Conservation (phyloP, 2,329 filamentous ascomycete species). For the Aspergillus latus region DNA sequence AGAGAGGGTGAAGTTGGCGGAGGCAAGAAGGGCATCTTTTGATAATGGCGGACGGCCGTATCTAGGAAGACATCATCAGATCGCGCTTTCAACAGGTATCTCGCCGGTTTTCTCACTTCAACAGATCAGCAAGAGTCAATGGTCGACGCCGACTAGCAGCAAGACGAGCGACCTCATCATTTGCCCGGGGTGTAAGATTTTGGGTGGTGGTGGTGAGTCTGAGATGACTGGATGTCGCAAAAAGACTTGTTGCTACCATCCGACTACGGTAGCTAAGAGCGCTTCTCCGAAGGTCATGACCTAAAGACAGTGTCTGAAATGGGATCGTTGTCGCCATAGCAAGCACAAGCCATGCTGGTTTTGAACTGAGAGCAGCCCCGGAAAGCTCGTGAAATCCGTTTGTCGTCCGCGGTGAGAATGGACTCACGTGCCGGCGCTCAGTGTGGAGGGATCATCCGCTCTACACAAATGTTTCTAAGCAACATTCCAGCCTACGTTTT, state of each 20-base stretch:
- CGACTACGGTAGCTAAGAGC: not conserved
- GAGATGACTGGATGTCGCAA: conserved; percentile 21
- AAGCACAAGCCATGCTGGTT: conserved; percentile 22
- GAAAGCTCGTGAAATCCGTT: not conserved
- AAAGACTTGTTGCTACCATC: conserved; percentile 14
- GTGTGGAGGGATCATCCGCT: not conserved
- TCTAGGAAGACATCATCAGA: conserved; percentile 35
- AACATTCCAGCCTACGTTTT: not conserved
- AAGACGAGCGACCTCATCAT: conserved; percentile 75
- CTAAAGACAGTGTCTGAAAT: conserved; percentile 16
- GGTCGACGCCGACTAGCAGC: conserved; percentile 76
- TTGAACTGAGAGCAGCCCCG: not conserved
- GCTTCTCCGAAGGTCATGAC: conserved; percentile 8
- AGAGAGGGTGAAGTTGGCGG: conserved; percentile 92
- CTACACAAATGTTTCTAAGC: not conserved
- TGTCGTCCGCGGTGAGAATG: conserved; percentile 1
- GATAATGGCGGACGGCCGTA: conserved; percentile 83
- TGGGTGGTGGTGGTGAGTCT: conserved; percentile 43
- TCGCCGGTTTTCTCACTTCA: conserved; percentile 61
- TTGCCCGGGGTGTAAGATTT: conserved; percentile 55
- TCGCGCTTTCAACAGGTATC: not conserved
- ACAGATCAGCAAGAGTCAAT: conserved; percentile 81
- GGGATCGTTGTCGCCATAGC: conserved; percentile 24
- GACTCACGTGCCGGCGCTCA: conserved; percentile 3
- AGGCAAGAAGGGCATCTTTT: conserved; percentile 75